These are phyloP conservation scores for Hymenoscyphus repandus DNA, from an alignment of 2,329 filamentous ascomycete species.

Conservation along the genomic window DNA sequence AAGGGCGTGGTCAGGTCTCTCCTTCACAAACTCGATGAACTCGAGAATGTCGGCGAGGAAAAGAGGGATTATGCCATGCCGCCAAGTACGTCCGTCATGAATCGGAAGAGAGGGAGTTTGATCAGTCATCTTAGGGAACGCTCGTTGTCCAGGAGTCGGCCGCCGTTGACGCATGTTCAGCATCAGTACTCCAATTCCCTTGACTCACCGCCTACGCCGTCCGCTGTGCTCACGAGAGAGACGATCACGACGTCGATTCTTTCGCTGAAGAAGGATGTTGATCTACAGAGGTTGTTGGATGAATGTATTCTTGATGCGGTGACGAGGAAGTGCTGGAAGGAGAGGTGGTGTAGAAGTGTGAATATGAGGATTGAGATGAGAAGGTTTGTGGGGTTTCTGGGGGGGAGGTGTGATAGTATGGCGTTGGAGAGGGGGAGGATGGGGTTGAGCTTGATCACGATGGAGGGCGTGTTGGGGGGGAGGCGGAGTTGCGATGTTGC, in stretches of 20 bases:
- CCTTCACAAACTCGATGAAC: not conserved
- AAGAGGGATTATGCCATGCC: no score
- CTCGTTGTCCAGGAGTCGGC: no score
- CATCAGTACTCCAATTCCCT: not conserved
- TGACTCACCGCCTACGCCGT: not conserved
- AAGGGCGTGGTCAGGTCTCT: not conserved
- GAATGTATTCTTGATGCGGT: conserved; percentile 6
- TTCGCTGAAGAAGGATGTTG: conserved; percentile 1
- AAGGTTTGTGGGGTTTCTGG: conserved; percentile 15
- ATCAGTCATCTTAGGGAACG: no score
- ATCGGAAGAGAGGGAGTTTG: no score
- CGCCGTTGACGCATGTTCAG: not conserved
- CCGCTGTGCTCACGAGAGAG: not conserved
- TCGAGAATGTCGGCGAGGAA: not conserved
- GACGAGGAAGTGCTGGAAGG: conserved; percentile 7
- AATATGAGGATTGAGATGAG: conserved; percentile 11
- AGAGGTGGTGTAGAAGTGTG: conserved; percentile 6
- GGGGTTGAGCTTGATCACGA: no score
- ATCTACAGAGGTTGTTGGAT: conserved; percentile 9
- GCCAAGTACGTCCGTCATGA: no score
- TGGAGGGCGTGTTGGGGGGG: not conserved
- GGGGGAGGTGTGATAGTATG: conserved; percentile 4
- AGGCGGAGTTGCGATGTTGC: not conserved
- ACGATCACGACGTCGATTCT: not conserved
- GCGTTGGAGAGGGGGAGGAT: not conserved